These are phyloP conservation scores for Dimargaris xerosporica DNA, from an alignment of 192 early-diverging fungal genomes.

Conservation along the genomic window DNA sequence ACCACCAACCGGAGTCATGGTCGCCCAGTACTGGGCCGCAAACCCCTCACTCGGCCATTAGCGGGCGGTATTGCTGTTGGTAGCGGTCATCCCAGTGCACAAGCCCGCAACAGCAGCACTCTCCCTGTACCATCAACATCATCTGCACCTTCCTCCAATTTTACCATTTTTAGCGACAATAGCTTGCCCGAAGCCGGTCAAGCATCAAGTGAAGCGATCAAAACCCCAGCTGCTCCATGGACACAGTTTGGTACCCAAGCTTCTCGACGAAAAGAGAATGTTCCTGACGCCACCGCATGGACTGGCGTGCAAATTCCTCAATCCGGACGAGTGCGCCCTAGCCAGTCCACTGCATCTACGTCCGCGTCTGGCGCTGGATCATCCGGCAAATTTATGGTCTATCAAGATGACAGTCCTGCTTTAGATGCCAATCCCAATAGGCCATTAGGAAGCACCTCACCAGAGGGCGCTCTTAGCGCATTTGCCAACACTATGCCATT, in stretches of 20 bases:
- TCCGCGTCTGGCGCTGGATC: slow-evolving; percentile 5
- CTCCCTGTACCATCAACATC: background rate
- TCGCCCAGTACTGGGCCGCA: slow-evolving; percentile 3
- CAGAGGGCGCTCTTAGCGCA: too few species aligned
- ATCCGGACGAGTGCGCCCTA: slow-evolving; percentile 12
- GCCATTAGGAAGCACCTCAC: too few species aligned
- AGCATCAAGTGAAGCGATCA: too few species aligned
- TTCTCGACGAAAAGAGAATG: slow-evolving; percentile 54
- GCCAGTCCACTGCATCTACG: background rate
- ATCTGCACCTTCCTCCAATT: slow-evolving; percentile 11
- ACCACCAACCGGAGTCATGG: background rate
- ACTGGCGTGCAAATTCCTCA: slow-evolving; percentile 40
- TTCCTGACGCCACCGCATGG: slow-evolving; percentile 40
- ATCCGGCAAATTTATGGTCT: too few species aligned
- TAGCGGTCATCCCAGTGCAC: slow-evolving; percentile 18
- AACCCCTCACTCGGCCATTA: slow-evolving; percentile 4
- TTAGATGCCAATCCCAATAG: too few species aligned
- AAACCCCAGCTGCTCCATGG: slow-evolving; percentile 24
- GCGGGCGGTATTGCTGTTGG: too few species aligned
- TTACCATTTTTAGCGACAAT: slow-evolving; percentile 23
- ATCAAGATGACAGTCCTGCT: too few species aligned
- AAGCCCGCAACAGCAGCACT: slow-evolving; percentile 16
- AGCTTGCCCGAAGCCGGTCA: too few species aligned
- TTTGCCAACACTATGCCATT: too few species aligned
- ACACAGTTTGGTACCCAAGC: slow-evolving; percentile 39